phyloP scores from a whole-genome alignment of 2,329 filamentous ascomycete species.

The Teratosphaeria nubilosa region DNA sequence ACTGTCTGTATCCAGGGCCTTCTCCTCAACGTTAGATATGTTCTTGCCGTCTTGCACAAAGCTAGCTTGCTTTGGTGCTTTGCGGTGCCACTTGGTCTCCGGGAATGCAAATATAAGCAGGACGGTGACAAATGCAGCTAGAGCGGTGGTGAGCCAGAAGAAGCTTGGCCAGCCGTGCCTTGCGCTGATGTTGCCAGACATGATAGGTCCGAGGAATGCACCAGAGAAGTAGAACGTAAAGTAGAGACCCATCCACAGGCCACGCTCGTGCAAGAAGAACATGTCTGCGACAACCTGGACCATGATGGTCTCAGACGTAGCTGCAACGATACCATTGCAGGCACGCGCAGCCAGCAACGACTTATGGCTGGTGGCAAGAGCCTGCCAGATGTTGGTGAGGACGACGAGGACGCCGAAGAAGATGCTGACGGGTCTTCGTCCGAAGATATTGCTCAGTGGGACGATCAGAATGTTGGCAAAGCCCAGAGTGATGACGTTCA shows the following conservation, averaged over 20 bases:
- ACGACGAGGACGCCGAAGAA: constrained; percentile 32
- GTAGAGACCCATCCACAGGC: constrained; percentile 11
- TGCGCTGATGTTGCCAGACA: constrained; percentile 32
- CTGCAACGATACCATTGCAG: constrained; percentile 33
- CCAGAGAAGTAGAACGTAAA: constrained; percentile 34
- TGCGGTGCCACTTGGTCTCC: constrained; percentile 33
- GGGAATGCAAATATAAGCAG: constrained; percentile 32
- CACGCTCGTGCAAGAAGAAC: constrained; percentile 35
- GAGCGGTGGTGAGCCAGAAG: constrained; percentile 36
- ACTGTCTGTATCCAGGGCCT: constrained; percentile 15
- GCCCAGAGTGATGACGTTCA: constrained; percentile 36
- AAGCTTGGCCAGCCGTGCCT: constrained; percentile 37
- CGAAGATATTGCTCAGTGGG: constrained; percentile 35
- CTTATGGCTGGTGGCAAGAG: constrained; percentile 31
- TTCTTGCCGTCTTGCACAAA: constrained; percentile 5
- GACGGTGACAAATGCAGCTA: constrained; percentile 31
- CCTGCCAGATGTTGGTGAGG: constrained; percentile 35
- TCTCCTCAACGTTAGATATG: constrained; percentile 20
- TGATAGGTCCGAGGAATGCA: constrained; percentile 35
- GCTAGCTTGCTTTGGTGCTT: constrained; percentile 3
- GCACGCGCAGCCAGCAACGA: constrained; percentile 35
- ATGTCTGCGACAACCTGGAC: constrained; percentile 37
- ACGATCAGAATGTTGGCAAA: constrained; percentile 37
- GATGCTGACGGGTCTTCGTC: constrained; percentile 31
- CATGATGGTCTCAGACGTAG: constrained; percentile 34